Percentiles rank a stretch among this genome's conserved stretches.
phyloP scores from a whole-genome alignment of 306 rosid species.

The Rosa persica region DNA sequence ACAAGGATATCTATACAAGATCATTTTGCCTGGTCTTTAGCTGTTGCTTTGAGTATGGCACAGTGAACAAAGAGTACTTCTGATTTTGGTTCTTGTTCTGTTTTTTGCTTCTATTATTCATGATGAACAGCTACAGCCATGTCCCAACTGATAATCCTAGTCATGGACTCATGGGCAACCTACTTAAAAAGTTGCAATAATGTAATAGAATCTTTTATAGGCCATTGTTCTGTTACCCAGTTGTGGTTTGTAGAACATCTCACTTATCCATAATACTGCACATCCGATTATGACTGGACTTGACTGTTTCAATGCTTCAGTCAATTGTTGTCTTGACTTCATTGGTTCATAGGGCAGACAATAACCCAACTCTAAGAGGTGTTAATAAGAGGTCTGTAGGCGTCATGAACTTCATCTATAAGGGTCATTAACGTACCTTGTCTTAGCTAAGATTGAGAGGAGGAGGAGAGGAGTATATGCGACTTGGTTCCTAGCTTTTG shows the following conservation, averaged over 20 bases:
- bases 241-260: background rate
- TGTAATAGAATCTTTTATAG: slow-evolving; percentile 21
- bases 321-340: background rate
- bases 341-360: background rate
- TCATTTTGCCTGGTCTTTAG: slow-evolving; percentile 39
- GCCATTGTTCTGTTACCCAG: background rate
- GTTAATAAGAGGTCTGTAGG: too few relatives aligned
- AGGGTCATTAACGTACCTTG: too few relatives aligned
- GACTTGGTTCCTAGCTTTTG: too few relatives aligned
- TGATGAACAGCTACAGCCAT: slow-evolving; percentile 21
- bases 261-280: too few relatives aligned
- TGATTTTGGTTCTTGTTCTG: slow-evolving; percentile 16
- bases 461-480: too few relatives aligned
- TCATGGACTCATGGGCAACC: slow-evolving; percentile 26
- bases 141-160: slow-evolving; percentile 23
- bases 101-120: background rate
- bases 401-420: too few relatives aligned
- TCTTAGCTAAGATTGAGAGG: too few relatives aligned
- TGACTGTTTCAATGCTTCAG: background rate
- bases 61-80: slow-evolving; percentile 8
- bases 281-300: too few relatives aligned
- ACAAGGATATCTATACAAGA: slow-evolving; percentile 32
- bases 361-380: too few relatives aligned
- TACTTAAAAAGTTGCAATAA: slow-evolving; percentile 28
- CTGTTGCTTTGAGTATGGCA: slow-evolving; percentile 27